Conservation (phyloP, 2,329 filamentous ascomycete genomes). For the Ceratocystis cubensis region DNA sequence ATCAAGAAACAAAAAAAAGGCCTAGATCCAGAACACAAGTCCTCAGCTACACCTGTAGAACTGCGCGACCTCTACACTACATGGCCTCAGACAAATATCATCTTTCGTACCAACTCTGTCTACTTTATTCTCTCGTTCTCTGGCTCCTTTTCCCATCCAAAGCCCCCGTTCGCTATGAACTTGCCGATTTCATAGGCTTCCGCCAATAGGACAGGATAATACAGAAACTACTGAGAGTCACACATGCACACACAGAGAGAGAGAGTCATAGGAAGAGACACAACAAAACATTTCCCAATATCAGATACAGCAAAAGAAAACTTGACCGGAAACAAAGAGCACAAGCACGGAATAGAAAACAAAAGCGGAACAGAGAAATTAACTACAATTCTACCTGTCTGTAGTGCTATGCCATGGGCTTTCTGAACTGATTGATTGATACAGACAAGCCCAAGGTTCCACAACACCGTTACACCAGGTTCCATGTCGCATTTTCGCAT, state of each 20-base stretch:
- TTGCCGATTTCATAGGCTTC: neutral
- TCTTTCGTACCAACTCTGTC: neutral
- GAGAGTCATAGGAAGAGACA: neutral
- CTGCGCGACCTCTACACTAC: neutral
- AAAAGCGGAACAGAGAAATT: neutral
- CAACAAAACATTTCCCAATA: neutral
- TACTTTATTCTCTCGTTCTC: neutral
- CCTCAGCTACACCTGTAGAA: neutral
- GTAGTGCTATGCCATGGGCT: neutral
- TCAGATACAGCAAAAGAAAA: neutral
- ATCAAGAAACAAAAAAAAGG: neutral
- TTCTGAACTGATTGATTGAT: neutral
- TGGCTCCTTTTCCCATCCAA: neutral
- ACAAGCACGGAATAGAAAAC: neutral
- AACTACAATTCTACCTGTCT: neutral
- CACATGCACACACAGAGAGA: neutral
- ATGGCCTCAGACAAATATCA: neutral
- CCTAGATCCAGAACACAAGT: neutral
- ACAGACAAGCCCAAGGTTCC: neutral
- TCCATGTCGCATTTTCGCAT: too few relatives aligned
- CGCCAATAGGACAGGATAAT: neutral
- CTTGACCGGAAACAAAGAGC: neutral
- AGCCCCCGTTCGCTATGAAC: neutral
- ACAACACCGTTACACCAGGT: neutral
- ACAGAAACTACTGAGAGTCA: too few relatives aligned